Percentiles rank a stretch among this genome's conserved stretches.
Conservation (phyloP, 2,329 filamentous ascomycete genomes). For the Stachybotrys elegans region DNA sequence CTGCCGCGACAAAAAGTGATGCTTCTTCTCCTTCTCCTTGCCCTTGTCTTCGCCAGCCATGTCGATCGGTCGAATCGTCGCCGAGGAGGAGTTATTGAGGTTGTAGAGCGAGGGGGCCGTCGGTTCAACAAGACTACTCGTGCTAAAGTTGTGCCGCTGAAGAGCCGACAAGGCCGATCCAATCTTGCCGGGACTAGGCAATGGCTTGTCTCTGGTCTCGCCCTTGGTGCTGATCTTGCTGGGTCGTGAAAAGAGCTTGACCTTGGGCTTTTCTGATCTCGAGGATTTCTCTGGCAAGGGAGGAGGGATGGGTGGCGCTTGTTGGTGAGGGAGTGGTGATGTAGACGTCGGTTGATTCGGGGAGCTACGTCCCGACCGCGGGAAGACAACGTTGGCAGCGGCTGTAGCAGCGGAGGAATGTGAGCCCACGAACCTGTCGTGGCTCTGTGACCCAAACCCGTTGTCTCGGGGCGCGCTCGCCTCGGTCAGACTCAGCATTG, state of each 20-base stretch:
- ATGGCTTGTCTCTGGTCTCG: conserved; percentile 59
- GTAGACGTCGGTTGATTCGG: conserved; percentile 33
- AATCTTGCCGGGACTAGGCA: conserved; percentile 70
- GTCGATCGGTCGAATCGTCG: conserved; percentile 65
- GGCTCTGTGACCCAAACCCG: conserved; percentile 45
- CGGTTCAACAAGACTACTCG: conserved; percentile 63
- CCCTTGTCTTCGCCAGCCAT: conserved; percentile 38
- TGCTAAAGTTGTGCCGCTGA: conserved; percentile 64
- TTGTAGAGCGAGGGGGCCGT: conserved; percentile 62
- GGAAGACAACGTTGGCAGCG: conserved; percentile 68
- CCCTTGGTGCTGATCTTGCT: conserved; percentile 70
- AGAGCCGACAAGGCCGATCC: conserved; percentile 61
- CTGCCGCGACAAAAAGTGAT: conserved; percentile 73
- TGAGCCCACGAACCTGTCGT: conserved; percentile 51
- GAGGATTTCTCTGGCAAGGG: conserved; percentile 50
- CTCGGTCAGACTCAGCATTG: conserved; percentile 59
- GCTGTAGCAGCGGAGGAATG: conserved; percentile 59
- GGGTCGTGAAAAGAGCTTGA: conserved; percentile 75
- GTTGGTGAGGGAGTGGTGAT: conserved; percentile 29
- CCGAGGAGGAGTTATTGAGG: conserved; percentile 69
- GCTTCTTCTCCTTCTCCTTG: conserved; percentile 72
- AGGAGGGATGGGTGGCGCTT: conserved; percentile 31
- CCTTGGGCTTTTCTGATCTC: conserved; percentile 67
- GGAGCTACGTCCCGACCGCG: conserved; percentile 54
- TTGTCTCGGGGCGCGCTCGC: conserved; percentile 57